Conservation (phyloP, 768 basidiomycete species). For the Kwoniella shandongensis region DNA sequence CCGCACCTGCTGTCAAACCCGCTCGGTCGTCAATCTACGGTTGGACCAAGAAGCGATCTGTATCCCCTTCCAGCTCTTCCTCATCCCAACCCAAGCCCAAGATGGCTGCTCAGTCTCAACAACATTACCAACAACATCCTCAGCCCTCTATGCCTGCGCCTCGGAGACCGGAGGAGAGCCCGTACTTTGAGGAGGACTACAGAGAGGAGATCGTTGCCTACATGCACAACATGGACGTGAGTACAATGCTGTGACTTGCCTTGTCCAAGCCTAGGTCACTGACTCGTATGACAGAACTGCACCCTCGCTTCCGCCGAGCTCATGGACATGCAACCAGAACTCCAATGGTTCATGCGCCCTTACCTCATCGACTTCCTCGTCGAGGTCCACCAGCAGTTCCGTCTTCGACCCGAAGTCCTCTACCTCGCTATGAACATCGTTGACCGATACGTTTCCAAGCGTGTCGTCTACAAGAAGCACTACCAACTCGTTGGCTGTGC, state of each 20-base stretch:
- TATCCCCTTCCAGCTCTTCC: slow-evolving; percentile 26
- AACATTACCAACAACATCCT: slow-evolving; percentile 13
- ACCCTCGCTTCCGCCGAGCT: slow-evolving; percentile 91
- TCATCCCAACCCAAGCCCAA: slow-evolving; percentile 21
- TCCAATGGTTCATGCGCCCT: slow-evolving; percentile 98
- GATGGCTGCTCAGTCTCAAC: slow-evolving; percentile 13
- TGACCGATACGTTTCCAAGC: slow-evolving; percentile 97
- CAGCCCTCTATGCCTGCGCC: slow-evolving; percentile 11
- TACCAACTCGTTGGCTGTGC: slow-evolving; percentile 99
- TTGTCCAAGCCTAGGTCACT: slow-evolving; percentile 4
- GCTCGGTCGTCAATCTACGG: slow-evolving; percentile 36
- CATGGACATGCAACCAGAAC: slow-evolving; percentile 99
- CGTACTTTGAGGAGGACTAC: slow-evolving; percentile 91
- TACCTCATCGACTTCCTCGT: slow-evolving; percentile 98
- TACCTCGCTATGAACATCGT: slow-evolving; percentile 98
- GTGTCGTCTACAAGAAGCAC: slow-evolving; percentile 97
- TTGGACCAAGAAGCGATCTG: slow-evolving; percentile 40
- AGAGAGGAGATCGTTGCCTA: slow-evolving; percentile 86
- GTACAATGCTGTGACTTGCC: slow-evolving; percentile 47
- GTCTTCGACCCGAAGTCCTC: slow-evolving; percentile 94
- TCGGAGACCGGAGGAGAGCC: slow-evolving; percentile 35
- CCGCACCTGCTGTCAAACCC: slow-evolving; percentile 34
- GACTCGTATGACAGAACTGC: slow-evolving; percentile 59
- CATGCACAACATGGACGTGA: slow-evolving; percentile 99
- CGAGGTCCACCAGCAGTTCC: slow-evolving; percentile 96